A percentile compares a stretch with the other conserved stretches of the same genome.
phyloP scores from a whole-genome alignment of 192 early-diverging fungal species.

The Umbelopsis isabellina region DNA sequence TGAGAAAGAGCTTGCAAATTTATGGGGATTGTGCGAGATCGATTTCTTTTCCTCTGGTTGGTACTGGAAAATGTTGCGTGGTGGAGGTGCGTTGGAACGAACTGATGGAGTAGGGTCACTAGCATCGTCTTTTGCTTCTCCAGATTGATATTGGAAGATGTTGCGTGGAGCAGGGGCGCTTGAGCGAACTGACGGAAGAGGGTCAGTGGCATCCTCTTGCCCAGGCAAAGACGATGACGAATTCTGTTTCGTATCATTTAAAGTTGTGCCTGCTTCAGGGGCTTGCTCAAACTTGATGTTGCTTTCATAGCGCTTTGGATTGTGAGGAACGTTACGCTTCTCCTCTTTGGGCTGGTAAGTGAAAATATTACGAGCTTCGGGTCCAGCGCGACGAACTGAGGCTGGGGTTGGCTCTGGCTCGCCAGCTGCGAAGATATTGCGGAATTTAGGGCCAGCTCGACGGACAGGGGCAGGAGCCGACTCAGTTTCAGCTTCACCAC shows the following conservation, averaged over 20 bases:
- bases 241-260: background rate
- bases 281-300: constrained; percentile 2
- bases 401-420: constrained; percentile 19
- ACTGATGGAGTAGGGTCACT: background rate
- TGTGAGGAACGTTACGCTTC: constrained; percentile 28
- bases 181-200: background rate
- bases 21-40: constrained; percentile 25
- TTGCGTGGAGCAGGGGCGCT: constrained; percentile 28
- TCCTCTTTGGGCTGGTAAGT: constrained; percentile 30
- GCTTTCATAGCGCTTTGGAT: constrained; percentile 20
- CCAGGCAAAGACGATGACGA: background rate
- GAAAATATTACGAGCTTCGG: constrained; percentile 34
- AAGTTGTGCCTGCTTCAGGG: background rate
- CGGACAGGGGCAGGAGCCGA: constrained; percentile 12
- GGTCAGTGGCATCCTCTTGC: background rate
- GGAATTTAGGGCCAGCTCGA: background rate
- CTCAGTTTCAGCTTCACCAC: constrained; percentile 27
- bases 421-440: too few relatives aligned
- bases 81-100: constrained; percentile 24
- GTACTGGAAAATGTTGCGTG: constrained; percentile 36
- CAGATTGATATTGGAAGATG: constrained; percentile 36
- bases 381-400: background rate
- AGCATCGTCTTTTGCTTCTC: background rate
- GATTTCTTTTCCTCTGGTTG: constrained; percentile 26
- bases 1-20: constrained; percentile 19